Conservation (phyloP, 1,284 basidiomycete species). For the Coniophora puteana region DNA sequence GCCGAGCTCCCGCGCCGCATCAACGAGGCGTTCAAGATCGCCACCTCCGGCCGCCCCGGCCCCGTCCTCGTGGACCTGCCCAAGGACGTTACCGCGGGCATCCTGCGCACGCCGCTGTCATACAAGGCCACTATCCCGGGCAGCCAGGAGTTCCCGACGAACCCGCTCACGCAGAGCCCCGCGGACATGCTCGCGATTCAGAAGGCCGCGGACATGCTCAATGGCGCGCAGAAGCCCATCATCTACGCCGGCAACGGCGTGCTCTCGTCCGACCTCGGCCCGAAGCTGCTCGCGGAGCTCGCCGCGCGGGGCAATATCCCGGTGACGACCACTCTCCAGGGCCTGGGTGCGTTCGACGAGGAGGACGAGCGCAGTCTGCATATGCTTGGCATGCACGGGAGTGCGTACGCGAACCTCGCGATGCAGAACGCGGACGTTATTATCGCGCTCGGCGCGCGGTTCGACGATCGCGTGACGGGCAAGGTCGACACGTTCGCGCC, state of each 20-base stretch:
- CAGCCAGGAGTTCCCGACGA: slow-evolving; percentile 71
- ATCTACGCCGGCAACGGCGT: slow-evolving; percentile 96
- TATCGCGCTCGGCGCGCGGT: slow-evolving; percentile 93
- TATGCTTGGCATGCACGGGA: slow-evolving; percentile 99
- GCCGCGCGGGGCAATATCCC: slow-evolving; percentile 89
- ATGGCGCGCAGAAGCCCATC: slow-evolving; percentile 86
- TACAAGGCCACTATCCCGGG: slow-evolving; percentile 89
- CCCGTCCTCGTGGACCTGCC: slow-evolving; percentile 97
- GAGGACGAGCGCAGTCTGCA: slow-evolving; percentile 83
- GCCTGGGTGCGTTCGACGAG: slow-evolving; percentile 95
- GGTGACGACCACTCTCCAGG: slow-evolving; percentile 95
- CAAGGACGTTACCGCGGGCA: slow-evolving; percentile 94
- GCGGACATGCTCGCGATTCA: slow-evolving; percentile 69
- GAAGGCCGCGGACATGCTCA: slow-evolving; percentile 88
- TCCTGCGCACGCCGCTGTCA: slow-evolving; percentile 84
- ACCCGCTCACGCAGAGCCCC: slow-evolving; percentile 61
- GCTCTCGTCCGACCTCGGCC: slow-evolving; percentile 80
- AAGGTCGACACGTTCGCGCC: slow-evolving; percentile 91
- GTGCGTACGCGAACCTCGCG: slow-evolving; percentile 95
- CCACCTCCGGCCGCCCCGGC: slow-evolving; percentile 93
- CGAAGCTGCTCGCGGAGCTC: slow-evolving; percentile 80
- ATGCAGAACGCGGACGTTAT: slow-evolving; percentile 98
- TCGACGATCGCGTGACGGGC: slow-evolving; percentile 98
- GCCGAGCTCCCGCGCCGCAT: slow-evolving; percentile 92
- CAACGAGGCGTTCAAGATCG: slow-evolving; percentile 99